Percentiles rank a stretch among this genome's conserved stretches.
Evolutionary conservation across 2,329 filamentous ascomycete genomes (phyloP).

Genomic region (Samsoniella hepiali): DNA sequence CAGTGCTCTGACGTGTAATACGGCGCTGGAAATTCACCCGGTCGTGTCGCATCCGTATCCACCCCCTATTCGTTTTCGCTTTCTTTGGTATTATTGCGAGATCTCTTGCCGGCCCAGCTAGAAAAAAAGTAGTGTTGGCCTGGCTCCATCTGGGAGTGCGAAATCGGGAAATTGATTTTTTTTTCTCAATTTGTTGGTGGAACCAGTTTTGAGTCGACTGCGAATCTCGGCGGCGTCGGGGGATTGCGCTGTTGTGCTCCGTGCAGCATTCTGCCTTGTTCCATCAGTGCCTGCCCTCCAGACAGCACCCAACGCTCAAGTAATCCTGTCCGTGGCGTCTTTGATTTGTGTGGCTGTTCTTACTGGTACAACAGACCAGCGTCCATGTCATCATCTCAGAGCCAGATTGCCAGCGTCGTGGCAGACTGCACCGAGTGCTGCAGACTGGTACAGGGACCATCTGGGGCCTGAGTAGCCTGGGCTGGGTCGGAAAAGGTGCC

Average conservation of each 20-base stretch:
- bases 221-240: constrained; percentile 6
- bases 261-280: background rate
- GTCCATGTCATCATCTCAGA: background rate
- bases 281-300: background rate
- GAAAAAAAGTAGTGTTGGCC: background rate
- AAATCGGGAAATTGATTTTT: constrained; percentile 16
- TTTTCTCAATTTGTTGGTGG: constrained; percentile 9
- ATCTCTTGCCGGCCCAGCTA: constrained; percentile 7
- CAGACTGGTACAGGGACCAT: background rate
- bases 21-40: background rate
- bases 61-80: constrained; percentile 17
- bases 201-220: constrained; percentile 1
- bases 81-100: background rate
- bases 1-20: background rate
- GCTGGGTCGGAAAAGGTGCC: constrained; percentile 12
- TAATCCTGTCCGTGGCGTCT: background rate
- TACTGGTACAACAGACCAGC: background rate
- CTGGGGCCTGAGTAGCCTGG: background rate
- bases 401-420: background rate
- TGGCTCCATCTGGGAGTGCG: background rate
- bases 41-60: constrained; percentile 19
- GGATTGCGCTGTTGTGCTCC: background rate
- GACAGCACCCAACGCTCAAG: background rate
- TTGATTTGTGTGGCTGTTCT: background rate
- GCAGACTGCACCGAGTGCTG: background rate